Conservation (phyloP, 2,329 filamentous ascomycete species). For the Plenodomus lindquistii region DNA sequence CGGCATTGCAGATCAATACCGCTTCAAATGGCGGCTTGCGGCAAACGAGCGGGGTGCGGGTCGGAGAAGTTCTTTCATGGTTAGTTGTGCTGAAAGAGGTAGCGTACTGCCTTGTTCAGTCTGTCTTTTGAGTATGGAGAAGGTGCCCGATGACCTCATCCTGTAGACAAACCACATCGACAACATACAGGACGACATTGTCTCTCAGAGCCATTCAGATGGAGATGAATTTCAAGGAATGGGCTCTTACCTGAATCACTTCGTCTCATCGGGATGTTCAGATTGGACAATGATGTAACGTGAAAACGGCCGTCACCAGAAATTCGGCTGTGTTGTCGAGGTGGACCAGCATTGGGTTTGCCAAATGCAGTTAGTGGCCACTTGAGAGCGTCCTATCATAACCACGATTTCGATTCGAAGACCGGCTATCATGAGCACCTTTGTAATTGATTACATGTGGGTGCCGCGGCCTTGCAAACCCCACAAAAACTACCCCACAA, state of each 20-base stretch:
- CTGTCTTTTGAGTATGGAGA: background rate
- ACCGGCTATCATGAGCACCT: background rate
- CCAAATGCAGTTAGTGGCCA: background rate
- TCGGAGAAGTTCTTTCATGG: background rate
- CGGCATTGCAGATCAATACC: conserved; percentile 16
- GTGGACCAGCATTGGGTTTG: background rate
- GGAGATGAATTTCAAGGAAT: background rate
- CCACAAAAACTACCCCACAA: background rate
- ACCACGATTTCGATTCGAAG: too few species aligned
- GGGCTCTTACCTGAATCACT: background rate
- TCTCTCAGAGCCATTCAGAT: background rate
- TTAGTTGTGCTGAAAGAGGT: background rate
- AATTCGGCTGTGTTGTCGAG: background rate
- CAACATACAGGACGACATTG: background rate
- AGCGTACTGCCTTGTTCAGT: background rate
- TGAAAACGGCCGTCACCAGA: background rate
- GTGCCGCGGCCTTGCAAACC: too few species aligned
- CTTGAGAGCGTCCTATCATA: too few species aligned
- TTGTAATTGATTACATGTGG: too few species aligned
- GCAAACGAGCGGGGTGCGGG: background rate
- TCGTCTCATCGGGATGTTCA: background rate
- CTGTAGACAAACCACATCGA: too few species aligned
- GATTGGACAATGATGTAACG: background rate
- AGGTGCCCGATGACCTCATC: background rate
- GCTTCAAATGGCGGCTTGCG: background rate